Evolutionary conservation across 129 eudicot genomes (phyloP).

Genomic region (Gnaphalium uliginosum): DNA sequence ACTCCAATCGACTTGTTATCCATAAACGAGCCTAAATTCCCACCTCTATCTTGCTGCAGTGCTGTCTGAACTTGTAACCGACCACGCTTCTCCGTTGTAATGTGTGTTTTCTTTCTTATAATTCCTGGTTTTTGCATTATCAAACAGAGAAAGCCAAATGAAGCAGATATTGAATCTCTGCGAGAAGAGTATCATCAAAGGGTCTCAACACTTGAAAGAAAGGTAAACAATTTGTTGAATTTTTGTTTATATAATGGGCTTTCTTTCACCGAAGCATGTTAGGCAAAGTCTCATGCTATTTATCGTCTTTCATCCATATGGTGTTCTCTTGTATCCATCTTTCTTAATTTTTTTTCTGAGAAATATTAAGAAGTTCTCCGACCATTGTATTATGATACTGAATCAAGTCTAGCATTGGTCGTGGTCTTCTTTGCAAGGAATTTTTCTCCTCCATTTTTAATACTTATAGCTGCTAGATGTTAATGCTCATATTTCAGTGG

Average conservation of each 20-base stretch:
- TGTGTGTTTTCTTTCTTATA: slow-evolving; percentile 5
- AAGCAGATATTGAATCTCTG: slow-evolving; percentile 84
- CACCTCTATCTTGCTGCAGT: slow-evolving; percentile 6
- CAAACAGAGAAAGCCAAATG: slow-evolving; percentile 80
- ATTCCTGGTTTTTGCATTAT: slow-evolving; percentile 17
- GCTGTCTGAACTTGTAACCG: background rate
- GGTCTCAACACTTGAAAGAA: slow-evolving; percentile 83
- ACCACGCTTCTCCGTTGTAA: background rate
- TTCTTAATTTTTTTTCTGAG: background rate
- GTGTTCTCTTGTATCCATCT: background rate
- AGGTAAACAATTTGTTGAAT: slow-evolving; percentile 46
- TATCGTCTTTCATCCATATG: background rate
- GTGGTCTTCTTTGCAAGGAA: background rate
- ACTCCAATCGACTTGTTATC: background rate
- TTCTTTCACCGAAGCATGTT: slow-evolving; percentile 7
- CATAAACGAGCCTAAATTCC: background rate
- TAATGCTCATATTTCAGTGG: background rate
- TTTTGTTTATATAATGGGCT: background rate
- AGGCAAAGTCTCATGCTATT: slow-evolving; percentile 2
- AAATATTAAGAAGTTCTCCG: background rate
- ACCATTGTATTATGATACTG: background rate
- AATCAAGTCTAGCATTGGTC: background rate
- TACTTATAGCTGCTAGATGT: background rate
- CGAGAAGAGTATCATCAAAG: slow-evolving; percentile 94
- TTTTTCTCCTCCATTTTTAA: background rate